A percentile compares a stretch with the other conserved stretches of the same genome.
Conservation (phyloP, 352 stramenopile species). For the Ophiocytium majus region DNA sequence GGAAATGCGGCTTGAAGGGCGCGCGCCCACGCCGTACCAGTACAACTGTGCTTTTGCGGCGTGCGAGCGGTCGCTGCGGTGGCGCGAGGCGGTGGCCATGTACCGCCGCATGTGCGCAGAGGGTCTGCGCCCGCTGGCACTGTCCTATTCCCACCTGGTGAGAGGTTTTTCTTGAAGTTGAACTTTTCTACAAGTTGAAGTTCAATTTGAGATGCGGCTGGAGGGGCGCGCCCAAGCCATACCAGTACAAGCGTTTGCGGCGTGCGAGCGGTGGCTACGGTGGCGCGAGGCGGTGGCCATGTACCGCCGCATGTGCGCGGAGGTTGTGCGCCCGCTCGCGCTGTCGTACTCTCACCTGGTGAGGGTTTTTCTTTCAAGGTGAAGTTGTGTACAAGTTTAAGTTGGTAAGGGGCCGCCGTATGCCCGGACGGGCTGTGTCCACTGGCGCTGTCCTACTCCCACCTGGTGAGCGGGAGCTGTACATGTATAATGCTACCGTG, state of each 20-base stretch:
- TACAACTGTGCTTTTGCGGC: conserved; percentile 47
- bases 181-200: conserved; percentile 28
- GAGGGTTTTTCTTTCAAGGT: background rate
- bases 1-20: conserved; percentile 39
- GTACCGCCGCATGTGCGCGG: conserved; percentile 31
- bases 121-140: conserved; percentile 27
- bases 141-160: conserved; percentile 39
- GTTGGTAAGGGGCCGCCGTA: background rate
- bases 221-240: conserved; percentile 28
- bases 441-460: conserved; percentile 33
- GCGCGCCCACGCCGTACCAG: conserved; percentile 30
- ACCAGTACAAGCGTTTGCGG: conserved; percentile 48
- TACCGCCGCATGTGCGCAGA: conserved; percentile 34
- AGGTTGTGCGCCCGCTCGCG: conserved; percentile 25
- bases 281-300: conserved; percentile 35
- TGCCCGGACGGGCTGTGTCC: background rate
- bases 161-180: conserved; percentile 27
- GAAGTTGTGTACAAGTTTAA: background rate
- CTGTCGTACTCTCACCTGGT: conserved; percentile 40
- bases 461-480: conserved; percentile 24
- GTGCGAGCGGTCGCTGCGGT: conserved; percentile 33
- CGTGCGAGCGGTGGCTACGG: conserved; percentile 27
- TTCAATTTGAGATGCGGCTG: conserved; percentile 35
- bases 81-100: conserved; percentile 32
- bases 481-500: too few species aligned